Percentiles rank a stretch among this genome's conserved stretches.
These are phyloP conservation scores for Paradendryphiella salina DNA, from an alignment of 2,329 filamentous ascomycete species.

Conservation along the genomic window DNA sequence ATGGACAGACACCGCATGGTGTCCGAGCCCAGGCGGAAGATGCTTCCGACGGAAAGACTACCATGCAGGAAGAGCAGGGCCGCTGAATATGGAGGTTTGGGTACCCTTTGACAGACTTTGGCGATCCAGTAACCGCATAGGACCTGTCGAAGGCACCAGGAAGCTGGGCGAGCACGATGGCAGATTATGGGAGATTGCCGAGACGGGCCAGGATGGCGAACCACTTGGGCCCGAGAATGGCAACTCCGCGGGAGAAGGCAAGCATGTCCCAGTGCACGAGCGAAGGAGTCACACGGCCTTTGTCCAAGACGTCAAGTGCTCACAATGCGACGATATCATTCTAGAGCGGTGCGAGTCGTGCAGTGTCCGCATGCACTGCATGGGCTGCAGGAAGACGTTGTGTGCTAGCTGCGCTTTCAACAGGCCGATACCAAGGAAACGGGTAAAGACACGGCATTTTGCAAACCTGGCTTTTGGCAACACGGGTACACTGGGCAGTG, in stretches of 20 bases:
- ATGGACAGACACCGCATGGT: slow-evolving; percentile 66
- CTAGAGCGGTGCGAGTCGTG: slow-evolving; percentile 63
- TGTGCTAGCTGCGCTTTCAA: slow-evolving; percentile 64
- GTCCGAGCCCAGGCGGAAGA: slow-evolving; percentile 60
- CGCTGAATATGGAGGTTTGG: slow-evolving; percentile 62
- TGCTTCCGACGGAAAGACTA: slow-evolving; percentile 62
- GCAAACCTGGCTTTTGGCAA: slow-evolving; percentile 43
- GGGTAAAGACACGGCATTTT: slow-evolving; percentile 46
- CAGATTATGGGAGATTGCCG: slow-evolving; percentile 60
- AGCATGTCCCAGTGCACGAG: slow-evolving; percentile 58
- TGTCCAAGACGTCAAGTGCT: slow-evolving; percentile 57
- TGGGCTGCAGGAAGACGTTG: slow-evolving; percentile 62
- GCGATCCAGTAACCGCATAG: slow-evolving; percentile 63
- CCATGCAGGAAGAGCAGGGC: slow-evolving; percentile 58
- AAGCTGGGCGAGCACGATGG: slow-evolving; percentile 51
- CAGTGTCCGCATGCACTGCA: slow-evolving; percentile 64
- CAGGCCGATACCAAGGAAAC: slow-evolving; percentile 53
- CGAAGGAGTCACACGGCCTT: slow-evolving; percentile 59
- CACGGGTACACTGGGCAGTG: slow-evolving; percentile 29
- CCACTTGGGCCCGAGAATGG: slow-evolving; percentile 56
- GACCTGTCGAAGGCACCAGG: slow-evolving; percentile 44
- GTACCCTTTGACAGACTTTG: slow-evolving; percentile 65
- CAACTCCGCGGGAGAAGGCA: slow-evolving; percentile 54
- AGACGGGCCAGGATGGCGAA: slow-evolving; percentile 60
- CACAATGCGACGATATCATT: slow-evolving; percentile 58